A percentile compares a stretch with the other conserved stretches of the same genome.
These are phyloP conservation scores for Breviolum minutum DNA, from an alignment of 73 alveolate species.

Conservation along the genomic window DNA sequence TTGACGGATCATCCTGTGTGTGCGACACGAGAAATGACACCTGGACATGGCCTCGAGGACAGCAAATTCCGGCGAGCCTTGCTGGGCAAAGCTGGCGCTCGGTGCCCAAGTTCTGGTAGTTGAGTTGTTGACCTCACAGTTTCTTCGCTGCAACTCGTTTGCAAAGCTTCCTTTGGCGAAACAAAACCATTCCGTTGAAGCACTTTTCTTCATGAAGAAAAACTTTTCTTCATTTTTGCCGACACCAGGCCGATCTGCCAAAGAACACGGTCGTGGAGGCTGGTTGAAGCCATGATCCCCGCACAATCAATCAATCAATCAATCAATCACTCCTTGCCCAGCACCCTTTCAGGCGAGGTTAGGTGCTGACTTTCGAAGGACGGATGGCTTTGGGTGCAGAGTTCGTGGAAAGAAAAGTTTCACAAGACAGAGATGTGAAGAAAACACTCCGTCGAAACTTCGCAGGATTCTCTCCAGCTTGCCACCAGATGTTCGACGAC, in stretches of 20 bases:
- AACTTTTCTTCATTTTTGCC: neutral
- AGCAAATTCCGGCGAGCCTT: conserved; percentile 63
- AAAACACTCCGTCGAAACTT: no score
- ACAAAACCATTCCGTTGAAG: no score
- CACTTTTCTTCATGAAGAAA: neutral
- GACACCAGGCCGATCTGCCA: conserved; percentile 64
- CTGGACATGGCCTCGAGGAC: conserved; percentile 7
- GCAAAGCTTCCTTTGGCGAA: no score
- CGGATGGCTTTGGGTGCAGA: neutral
- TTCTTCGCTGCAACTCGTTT: no score
- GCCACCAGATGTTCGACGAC: conserved; percentile 88
- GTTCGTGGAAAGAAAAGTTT: neutral
- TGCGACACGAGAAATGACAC: neutral
- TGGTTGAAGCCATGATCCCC: neutral
- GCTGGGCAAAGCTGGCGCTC: conserved; percentile 79
- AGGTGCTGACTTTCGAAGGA: conserved; percentile 90
- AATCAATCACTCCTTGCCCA: neutral
- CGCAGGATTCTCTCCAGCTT: conserved; percentile 57
- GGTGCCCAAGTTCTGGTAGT: neutral
- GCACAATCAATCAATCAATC: neutral
- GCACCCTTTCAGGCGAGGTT: conserved; percentile 27
- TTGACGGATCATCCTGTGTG: neutral
- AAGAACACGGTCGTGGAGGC: conserved; percentile 79
- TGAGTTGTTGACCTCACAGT: neutral
- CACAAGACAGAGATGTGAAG: neutral